Evolutionary conservation across 331 rosid genomes (phyloP).

Genomic region (Malus hybrid): DNA sequence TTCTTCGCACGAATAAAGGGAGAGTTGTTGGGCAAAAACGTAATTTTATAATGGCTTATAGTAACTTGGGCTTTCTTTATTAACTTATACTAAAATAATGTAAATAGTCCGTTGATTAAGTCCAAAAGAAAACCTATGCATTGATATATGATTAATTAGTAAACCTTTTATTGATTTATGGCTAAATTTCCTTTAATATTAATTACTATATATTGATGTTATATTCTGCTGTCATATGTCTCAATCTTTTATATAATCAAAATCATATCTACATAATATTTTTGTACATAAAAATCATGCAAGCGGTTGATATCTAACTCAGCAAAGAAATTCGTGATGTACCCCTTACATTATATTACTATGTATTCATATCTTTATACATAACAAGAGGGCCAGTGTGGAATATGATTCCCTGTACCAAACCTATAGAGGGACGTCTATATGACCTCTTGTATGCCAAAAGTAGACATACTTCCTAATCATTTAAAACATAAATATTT

Average conservation of each 20-base stretch:
- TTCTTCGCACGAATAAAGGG: no score
- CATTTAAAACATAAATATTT: background rate
- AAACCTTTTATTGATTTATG: no score
- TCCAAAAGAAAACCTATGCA: no score
- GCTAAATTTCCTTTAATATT: no score
- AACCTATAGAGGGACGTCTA: background rate
- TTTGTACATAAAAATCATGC: background rate
- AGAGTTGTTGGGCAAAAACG: no score
- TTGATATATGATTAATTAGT: no score
- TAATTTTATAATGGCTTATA: no score
- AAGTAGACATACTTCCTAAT: background rate
- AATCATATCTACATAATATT: background rate
- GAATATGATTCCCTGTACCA: background rate
- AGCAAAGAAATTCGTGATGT: slow-evolving; percentile 4
- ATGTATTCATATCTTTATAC: background rate
- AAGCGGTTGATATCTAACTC: background rate
- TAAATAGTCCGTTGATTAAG: no score
- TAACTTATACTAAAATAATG: no score
- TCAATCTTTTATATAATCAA: background rate
- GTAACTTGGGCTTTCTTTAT: no score
- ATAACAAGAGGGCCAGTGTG: background rate
- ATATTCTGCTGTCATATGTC: background rate
- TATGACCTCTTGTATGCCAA: background rate
- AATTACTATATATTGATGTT: background rate
- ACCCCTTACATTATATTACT: background rate